Base-by-base conservation (phyloP, 163 green algal genomes). In the Coccomyxa subellipsoidea region DNA sequence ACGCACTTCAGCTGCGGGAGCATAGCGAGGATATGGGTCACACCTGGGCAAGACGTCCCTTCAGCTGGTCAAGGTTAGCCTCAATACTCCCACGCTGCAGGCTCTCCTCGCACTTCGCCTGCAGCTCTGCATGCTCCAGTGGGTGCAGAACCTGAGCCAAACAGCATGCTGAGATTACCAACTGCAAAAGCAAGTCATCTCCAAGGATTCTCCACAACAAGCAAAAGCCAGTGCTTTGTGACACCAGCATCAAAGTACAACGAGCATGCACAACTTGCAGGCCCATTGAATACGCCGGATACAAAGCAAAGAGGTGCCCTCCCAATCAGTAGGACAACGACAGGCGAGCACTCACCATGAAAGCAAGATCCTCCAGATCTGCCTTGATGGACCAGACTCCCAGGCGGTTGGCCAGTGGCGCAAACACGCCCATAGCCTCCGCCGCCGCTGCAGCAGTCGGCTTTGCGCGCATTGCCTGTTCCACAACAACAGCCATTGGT, bases 291-390 rank as follows among this genome's bases (percentile, higher is more conserved):
- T n/a, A n/a, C n/a, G n/a, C n/a, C n/a, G n/a, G n/a, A n/a, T n/a
- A n/a, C n/a, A n/a, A n/a, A n/a, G n/a, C n/a, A n/a, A n/a, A n/a
- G n/a, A n/a, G n/a, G n/a, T n/a, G n/a, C n/a, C n/a, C n/a, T n/a
- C n/a, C n/a, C n/a, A n/a, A n/a, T n/a, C n/a, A n/a, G n/a, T n/a
- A n/a, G n/a, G n/a, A n/a, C n/a, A n/a, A n/a, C n/a, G n/a, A n/a
- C n/a, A 35, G 32, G 47, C 29, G 7, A 54, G 78, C 36, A 10
- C 69, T 32, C 25, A 92, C 84, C 82, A 90, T 84, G 85, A 99
- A 99, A 34, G 88, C 91, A 25, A 95, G 77, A 84, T 99, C 96
- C 82, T 99, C 96, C 75, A 99, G 88, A 84, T 97, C 91, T 0
- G 94, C 90, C 83, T 99, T 98, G 38, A 97, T 79, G 83, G 80